Evolutionary conservation across 345 rosid genomes (phyloP), one percentile per base, ranked within the genome.

Genomic region (Pugionium cornutum): DNA sequence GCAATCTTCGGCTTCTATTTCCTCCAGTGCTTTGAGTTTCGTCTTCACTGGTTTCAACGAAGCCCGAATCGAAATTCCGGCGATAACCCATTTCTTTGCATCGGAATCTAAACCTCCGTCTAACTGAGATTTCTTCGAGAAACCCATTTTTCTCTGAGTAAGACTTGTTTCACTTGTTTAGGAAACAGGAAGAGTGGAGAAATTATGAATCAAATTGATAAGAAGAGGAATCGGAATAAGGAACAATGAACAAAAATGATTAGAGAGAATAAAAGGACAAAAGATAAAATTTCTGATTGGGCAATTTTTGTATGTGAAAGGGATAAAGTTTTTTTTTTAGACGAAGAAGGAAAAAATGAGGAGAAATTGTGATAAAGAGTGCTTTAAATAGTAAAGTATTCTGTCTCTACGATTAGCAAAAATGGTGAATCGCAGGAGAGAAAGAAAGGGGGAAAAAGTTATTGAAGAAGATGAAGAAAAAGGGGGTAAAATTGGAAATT

Each of bases 21-120:
- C 82, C 2, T 68, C 80, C 67, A 70, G 74, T 0, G 42, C 74
- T 68, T 74, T 84, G 11, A 83, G 62, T 68, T 77, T 84, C 1
- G 90, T 86, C 75, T 55, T 86, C 45, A 89, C 70, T 8, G 91
- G 95, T 79, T 85, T 89, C 77, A 89, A 53, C 2, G 96, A 72
- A 33, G 85, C 66, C 55, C 85, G 79, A 2, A 85, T 68, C 2
- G 85, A 58, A 27, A 86, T 79, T 75, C 94, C 92, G 29, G 91
- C 82, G 50, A 91, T 80, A 2, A 86, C 83, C 98, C 98, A 91
- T 79, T 84, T 83, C 67, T 78, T 86, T 67, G 78, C 80, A 11
- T 88, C 91, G 0, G 77, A 64, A 3, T 91, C 96, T 32, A 82
- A 36, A 18, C 81, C 80, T 2, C 82, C 72, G 4, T 84, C 96